Evolutionary conservation across 768 basidiomycete species (phyloP).

Genomic region (Dioszegia hungarica): DNA sequence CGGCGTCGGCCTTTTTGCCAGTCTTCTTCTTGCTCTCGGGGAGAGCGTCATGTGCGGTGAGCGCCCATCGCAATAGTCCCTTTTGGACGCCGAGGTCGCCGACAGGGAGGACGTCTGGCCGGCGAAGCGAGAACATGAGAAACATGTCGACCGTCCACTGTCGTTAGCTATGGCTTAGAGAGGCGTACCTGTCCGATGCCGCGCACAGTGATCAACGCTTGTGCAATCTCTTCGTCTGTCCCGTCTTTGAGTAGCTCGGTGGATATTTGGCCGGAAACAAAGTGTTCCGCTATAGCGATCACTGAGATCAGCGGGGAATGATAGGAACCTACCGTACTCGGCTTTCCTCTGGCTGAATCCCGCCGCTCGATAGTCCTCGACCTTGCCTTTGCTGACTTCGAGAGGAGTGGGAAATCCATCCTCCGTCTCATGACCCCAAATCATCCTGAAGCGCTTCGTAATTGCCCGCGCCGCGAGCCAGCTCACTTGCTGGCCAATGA

Average conservation of each 20-base stretch:
- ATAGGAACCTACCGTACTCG: conserved; percentile 66
- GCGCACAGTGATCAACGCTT: conserved; percentile 69
- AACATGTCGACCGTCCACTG: conserved; percentile 76
- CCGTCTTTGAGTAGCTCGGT: conserved; percentile 66
- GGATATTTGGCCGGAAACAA: conserved; percentile 73
- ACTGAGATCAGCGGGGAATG: conserved; percentile 52
- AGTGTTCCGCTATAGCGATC: conserved; percentile 69
- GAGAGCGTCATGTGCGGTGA: conserved; percentile 38
- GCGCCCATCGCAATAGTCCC: conserved; percentile 46
- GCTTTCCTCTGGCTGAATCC: conserved; percentile 82
- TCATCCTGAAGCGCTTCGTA: conserved; percentile 67
- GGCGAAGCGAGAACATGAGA: conserved; percentile 76
- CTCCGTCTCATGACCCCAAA: conserved; percentile 58
- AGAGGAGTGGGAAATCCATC: conserved; percentile 63
- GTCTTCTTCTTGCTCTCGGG: conserved; percentile 9
- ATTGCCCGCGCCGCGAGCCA: conserved; percentile 83
- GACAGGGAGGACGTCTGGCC: conserved; percentile 72
- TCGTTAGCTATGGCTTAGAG: not conserved
- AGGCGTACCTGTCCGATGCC: conserved; percentile 60
- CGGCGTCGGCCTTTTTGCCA: conserved; percentile 8
- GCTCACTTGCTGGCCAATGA: conserved; percentile 61
- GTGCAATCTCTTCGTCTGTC: conserved; percentile 68
- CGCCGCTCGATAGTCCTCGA: conserved; percentile 61
- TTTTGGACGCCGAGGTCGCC: conserved; percentile 77
- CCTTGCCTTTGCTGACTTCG: conserved; percentile 62